A percentile compares a stretch with the other conserved stretches of the same genome.
Conservation (phyloP, 2,329 filamentous ascomycete species). For the Pezicula radicicola region DNA sequence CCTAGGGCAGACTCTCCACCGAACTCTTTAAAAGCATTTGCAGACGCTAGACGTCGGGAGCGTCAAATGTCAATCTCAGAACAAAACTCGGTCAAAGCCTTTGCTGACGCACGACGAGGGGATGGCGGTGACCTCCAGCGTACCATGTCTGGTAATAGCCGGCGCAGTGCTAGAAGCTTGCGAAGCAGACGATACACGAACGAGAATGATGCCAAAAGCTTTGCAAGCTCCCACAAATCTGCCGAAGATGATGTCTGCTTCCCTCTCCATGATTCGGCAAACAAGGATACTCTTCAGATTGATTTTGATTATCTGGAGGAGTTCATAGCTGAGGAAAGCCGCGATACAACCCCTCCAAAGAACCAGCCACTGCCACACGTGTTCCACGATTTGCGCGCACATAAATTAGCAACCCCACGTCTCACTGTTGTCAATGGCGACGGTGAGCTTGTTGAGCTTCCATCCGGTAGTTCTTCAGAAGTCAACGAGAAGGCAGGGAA, state of each 20-base stretch:
- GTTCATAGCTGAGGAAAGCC: conserved; percentile 68
- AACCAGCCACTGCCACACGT: conserved; percentile 25
- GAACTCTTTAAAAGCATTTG: conserved; percentile 97
- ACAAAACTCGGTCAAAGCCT: conserved; percentile 92
- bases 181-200: conserved; percentile 55
- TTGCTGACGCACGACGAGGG: conserved; percentile 81
- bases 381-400: conserved; percentile 27
- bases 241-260: conserved; percentile 90
- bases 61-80: conserved; percentile 58
- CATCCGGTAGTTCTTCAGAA: conserved; percentile 40
- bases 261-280: conserved; percentile 62
- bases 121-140: conserved; percentile 64
- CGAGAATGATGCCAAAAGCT: conserved; percentile 59
- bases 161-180: conserved; percentile 52
- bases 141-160: conserved; percentile 67
- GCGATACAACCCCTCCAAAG: conserved; percentile 32
- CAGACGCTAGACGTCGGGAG: conserved; percentile 81
- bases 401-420: conserved; percentile 7
- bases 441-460: conserved; percentile 55
- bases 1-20: conserved; percentile 80
- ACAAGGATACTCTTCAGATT: conserved; percentile 76
- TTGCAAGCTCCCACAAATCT: conserved; percentile 64
- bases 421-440: conserved; percentile 39
- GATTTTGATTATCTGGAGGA: conserved; percentile 94
- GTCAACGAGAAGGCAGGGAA: conserved; percentile 44